Conservation (phyloP, 768 basidiomycete species). For the Lanmaoa rubissima region DNA sequence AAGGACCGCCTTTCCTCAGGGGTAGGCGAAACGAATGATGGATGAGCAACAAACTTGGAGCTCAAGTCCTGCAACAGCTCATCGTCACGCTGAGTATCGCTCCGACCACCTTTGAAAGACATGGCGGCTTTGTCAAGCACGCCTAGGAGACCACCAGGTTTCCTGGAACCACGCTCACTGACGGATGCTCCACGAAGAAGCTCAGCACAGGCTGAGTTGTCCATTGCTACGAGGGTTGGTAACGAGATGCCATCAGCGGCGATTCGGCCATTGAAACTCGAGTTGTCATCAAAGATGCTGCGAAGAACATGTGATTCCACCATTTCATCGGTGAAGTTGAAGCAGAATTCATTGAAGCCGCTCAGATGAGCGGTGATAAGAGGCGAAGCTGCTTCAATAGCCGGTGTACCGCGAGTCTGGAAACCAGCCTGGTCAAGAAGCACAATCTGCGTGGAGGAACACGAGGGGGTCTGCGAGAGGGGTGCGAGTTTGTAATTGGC, state of each 20-base stretch:
- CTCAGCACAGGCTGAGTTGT: slow-evolving; percentile 55
- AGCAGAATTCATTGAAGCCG: slow-evolving; percentile 58
- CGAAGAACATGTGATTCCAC: slow-evolving; percentile 57
- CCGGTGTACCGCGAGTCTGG: slow-evolving; percentile 48
- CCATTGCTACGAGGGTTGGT: slow-evolving; percentile 48
- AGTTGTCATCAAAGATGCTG: slow-evolving; percentile 49
- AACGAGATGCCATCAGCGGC: slow-evolving; percentile 52
- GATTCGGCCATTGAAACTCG: slow-evolving; percentile 44
- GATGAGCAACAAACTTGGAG: slow-evolving; percentile 45
- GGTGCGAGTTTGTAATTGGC: slow-evolving; percentile 58
- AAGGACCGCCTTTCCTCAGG: slow-evolving; percentile 32
- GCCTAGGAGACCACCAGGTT: slow-evolving; percentile 60
- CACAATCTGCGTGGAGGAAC: slow-evolving; percentile 46
- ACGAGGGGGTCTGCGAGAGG: slow-evolving; percentile 37
- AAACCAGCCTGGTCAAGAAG: slow-evolving; percentile 58
- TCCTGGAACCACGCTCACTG: slow-evolving; percentile 44
- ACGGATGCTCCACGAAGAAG: slow-evolving; percentile 54
- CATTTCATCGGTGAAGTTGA: slow-evolving; percentile 60
- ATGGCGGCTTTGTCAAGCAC: slow-evolving; percentile 50
- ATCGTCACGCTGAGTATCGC: slow-evolving; percentile 46
- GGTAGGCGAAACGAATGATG: slow-evolving; percentile 47
- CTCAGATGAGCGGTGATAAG: slow-evolving; percentile 56
- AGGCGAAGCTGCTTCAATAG: slow-evolving; percentile 42
- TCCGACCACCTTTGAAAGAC: slow-evolving; percentile 50
- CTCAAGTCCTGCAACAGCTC: slow-evolving; percentile 50